Evolutionary conservation across 73 alveolate species (phyloP).

Genomic region (Tetrahymena thermophila): DNA sequence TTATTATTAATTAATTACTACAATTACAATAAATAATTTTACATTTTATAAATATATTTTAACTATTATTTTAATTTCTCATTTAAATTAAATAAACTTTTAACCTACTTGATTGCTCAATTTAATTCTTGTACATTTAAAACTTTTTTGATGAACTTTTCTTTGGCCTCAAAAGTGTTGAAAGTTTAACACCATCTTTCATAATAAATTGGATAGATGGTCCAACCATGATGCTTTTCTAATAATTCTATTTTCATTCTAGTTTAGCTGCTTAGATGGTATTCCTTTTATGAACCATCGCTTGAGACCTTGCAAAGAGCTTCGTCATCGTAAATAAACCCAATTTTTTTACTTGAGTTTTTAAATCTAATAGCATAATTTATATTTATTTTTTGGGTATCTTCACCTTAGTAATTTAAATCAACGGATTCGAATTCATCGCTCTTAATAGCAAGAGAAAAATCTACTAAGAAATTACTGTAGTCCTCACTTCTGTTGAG

Average conservation of each 20-base stretch:
- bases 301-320: neutral
- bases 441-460: neutral
- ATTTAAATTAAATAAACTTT: neutral
- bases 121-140: neutral
- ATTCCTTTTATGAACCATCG: neutral
- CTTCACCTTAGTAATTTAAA: neutral
- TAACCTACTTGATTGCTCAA: neutral
- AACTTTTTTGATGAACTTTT: neutral
- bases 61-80: neutral
- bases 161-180: neutral
- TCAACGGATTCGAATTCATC: neutral
- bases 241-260: neutral
- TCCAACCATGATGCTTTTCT: neutral
- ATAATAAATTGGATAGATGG: neutral
- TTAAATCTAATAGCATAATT: neutral
- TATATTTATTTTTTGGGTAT: neutral
- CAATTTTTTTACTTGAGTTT: neutral
- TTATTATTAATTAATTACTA: too few species aligned
- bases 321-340: neutral
- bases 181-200: neutral
- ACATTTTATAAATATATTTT: neutral
- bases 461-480: neutral
- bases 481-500: neutral
- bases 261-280: neutral
- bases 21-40: too few species aligned